These are phyloP conservation scores for Pistacia integerrima DNA, from an alignment of 345 rosid species.

Conservation along the genomic window DNA sequence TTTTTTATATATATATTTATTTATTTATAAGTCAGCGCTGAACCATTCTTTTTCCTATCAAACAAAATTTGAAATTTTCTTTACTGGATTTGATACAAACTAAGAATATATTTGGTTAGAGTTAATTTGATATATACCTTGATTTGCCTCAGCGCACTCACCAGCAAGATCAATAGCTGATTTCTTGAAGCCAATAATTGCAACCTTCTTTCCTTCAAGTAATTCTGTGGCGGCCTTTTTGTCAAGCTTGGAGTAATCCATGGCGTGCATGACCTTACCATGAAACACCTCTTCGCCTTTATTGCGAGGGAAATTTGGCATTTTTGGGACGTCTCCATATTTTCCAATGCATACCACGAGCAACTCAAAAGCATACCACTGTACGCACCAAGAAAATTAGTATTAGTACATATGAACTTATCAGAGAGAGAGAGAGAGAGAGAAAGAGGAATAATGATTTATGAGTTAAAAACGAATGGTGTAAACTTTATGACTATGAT, in stretches of 20 bases:
- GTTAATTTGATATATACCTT: constrained; percentile 34
- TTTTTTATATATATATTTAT: no score
- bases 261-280: constrained; percentile 53
- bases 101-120: no score
- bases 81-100: no score
- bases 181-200: constrained; percentile 54
- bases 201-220: constrained; percentile 52
- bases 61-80: no score
- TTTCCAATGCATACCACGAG: constrained; percentile 55
- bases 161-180: constrained; percentile 64
- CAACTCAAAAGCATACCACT: constrained; percentile 53
- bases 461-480: no score
- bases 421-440: no score
- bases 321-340: constrained; percentile 51
- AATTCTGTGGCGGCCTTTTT: constrained; percentile 34
- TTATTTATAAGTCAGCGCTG: not conserved
- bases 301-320: constrained; percentile 37
- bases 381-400: not conserved
- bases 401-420: no score
- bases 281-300: constrained; percentile 41
- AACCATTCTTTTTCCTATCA: not conserved
- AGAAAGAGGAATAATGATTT: no score
- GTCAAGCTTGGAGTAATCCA: constrained; percentile 51
- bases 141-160: constrained; percentile 58
- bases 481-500: no score